Evolutionary conservation across 345 rosid genomes (phyloP).

Genomic region (Citrus hindsii): DNA sequence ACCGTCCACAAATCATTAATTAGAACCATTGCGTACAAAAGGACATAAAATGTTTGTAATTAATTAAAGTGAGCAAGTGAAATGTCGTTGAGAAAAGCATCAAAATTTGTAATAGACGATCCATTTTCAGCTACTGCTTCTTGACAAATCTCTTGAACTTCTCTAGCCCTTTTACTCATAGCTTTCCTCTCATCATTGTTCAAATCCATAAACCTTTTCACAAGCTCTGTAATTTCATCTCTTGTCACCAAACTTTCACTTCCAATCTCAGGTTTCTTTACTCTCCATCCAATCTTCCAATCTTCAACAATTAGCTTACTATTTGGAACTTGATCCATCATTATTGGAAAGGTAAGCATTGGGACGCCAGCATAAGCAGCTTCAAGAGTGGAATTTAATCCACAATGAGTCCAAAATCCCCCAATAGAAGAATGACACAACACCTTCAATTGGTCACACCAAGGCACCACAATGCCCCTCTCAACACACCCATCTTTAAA

Average conservation of each 20-base stretch:
- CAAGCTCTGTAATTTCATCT: conserved; percentile 18
- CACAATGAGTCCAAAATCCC: conserved; percentile 45
- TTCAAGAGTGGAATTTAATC: conserved; percentile 35
- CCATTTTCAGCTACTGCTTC: conserved; percentile 5
- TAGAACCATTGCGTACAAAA: background rate
- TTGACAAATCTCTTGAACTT: conserved; percentile 13
- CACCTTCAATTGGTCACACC: conserved; percentile 38
- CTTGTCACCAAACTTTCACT: conserved; percentile 17
- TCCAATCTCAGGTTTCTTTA: background rate
- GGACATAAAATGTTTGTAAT: background rate
- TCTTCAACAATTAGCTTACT: conserved; percentile 28
- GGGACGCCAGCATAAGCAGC: conserved; percentile 36
- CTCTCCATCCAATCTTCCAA: conserved; percentile 39
- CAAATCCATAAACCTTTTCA: conserved; percentile 23
- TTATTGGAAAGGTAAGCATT: conserved; percentile 34
- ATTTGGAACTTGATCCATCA: conserved; percentile 25
- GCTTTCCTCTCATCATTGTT: conserved; percentile 16
- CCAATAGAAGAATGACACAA: conserved; percentile 32
- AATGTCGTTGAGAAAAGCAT: background rate
- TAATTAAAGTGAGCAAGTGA: background rate
- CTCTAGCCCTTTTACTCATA: conserved; percentile 21
- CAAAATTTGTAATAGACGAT: background rate
- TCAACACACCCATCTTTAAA: background rate
- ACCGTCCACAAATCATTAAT: background rate
- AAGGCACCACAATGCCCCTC: conserved; percentile 23